phyloP scores from a whole-genome alignment of 352 stramenopile genomes.

The Phytophthora europaea region DNA sequence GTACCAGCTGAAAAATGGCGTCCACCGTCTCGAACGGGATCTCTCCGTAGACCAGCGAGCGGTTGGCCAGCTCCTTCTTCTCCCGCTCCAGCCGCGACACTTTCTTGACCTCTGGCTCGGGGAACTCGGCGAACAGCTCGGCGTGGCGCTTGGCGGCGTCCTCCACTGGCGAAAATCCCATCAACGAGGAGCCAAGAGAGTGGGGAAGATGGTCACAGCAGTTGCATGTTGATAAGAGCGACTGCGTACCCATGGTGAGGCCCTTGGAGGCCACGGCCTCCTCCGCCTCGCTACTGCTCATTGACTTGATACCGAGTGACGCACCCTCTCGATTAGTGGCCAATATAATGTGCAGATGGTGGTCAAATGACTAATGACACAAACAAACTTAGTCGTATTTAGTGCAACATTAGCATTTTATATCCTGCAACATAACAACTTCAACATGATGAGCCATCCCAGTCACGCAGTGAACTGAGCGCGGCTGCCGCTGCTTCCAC shows the following conservation, averaged over 20 bases:
- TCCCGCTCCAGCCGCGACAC: slow-evolving; percentile 74
- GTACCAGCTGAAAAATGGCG: slow-evolving; percentile 69
- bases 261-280: slow-evolving; percentile 29
- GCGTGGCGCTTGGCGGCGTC: slow-evolving; percentile 52
- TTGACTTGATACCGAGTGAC: slow-evolving; percentile 12
- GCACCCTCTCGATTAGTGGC: background rate
- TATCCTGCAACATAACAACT: slow-evolving; percentile 15
- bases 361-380: background rate
- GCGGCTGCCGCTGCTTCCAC: background rate
- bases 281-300: slow-evolving; percentile 28
- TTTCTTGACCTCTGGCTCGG: slow-evolving; percentile 60
- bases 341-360: slow-evolving; percentile 7
- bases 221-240: background rate
- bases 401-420: background rate
- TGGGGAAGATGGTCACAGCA: background rate
- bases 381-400: background rate
- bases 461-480: background rate
- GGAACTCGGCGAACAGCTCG: slow-evolving; percentile 60
- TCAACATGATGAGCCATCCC: background rate
- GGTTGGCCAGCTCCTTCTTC: slow-evolving; percentile 69
- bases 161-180: slow-evolving; percentile 43
- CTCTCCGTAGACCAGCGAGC: slow-evolving; percentile 74
- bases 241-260: slow-evolving; percentile 27
- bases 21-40: slow-evolving; percentile 69
- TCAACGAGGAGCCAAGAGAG: slow-evolving; percentile 1